Conservation (phyloP, 768 basidiomycete species). For the Boletus rubescentipes region DNA sequence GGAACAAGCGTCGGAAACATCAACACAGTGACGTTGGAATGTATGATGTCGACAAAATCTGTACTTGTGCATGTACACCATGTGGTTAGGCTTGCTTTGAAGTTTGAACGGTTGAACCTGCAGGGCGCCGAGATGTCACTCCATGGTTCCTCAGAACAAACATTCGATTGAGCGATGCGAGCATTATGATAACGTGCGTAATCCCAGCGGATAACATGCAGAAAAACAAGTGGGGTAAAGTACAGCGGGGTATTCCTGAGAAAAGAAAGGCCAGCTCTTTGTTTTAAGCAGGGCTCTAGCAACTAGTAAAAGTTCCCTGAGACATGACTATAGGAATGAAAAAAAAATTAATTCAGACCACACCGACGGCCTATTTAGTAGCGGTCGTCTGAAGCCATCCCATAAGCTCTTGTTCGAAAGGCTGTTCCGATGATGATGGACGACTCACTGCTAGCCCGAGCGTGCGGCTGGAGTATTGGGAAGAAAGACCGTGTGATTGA, state of each 20-base stretch:
- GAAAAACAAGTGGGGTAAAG: conserved; percentile 37
- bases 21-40: not conserved
- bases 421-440: conserved; percentile 35
- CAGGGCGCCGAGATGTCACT: not conserved
- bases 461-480: conserved; percentile 75
- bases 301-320: conserved; percentile 24
- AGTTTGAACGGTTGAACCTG: too few relatives aligned
- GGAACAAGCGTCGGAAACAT: conserved; percentile 7
- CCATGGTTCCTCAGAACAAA: conserved; percentile 11
- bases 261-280: conserved; percentile 38
- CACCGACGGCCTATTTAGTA: conserved; percentile 27
- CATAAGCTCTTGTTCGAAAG: conserved; percentile 38
- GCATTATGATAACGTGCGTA: conserved; percentile 38
- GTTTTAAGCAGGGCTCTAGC: conserved; percentile 26
- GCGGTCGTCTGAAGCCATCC: conserved; percentile 37
- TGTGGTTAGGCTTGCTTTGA: too few relatives aligned
- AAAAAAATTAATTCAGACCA: conserved; percentile 13
- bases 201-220: conserved; percentile 39
- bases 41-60: not conserved
- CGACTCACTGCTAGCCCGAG: conserved; percentile 67
- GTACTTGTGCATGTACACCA: not conserved
- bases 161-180: conserved; percentile 34
- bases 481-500: conserved; percentile 66
- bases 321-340: conserved; percentile 2
- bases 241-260: conserved; percentile 41